Evolutionary conservation across 2,329 filamentous ascomycete genomes (phyloP), one percentile per base, ranked within the genome.

Genomic region (Leptographium procerum): DNA sequence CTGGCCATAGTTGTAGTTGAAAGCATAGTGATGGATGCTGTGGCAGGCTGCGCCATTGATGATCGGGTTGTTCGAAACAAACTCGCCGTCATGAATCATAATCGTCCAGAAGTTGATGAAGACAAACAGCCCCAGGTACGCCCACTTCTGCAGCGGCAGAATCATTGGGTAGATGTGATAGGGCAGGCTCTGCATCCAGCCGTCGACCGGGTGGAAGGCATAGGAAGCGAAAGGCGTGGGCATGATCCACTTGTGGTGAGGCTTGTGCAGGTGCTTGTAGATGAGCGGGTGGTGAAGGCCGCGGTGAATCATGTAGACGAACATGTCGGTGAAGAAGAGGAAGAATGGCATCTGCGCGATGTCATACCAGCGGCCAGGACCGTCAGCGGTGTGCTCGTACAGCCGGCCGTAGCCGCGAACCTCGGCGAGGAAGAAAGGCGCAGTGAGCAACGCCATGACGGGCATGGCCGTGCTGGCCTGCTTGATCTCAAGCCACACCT

Each of bases 181-280:
- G 0, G 92, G 92, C 52, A 95, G 70, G 61, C 87, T 88, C 76
- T 97, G 92, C 13, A 85, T 81, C 74, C 87, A 96, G 68, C 92
- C 92, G 69, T 97, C 92, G 56, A 96, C 71, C 1, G 92, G 91
- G 76, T 97, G 91, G 81, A 97, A 97, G 59, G 92, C 92, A 69
- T 96, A 88, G 65, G 87, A 91, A 48, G 92, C 91, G 71, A 84
- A 96, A 0, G 92, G 92, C 3, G 90, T 95, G 3, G 92, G 92
- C 89, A 96, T 95, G 74, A 97, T 96, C 92, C 92, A 97, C 78
- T 96, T 96, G 84, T 97, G 92, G 75, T 97, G 92, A 64, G 91
- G 87, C 83, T 97, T 97, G 82, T 97, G 92, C 55, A 96, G 80
- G 64, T 78, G 78, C 77, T 91, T 95, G 82, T 97, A 97, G 65